These are phyloP conservation scores for Aspergillus sergii DNA, from an alignment of 2,329 filamentous ascomycete genomes.

Conservation along the genomic window DNA sequence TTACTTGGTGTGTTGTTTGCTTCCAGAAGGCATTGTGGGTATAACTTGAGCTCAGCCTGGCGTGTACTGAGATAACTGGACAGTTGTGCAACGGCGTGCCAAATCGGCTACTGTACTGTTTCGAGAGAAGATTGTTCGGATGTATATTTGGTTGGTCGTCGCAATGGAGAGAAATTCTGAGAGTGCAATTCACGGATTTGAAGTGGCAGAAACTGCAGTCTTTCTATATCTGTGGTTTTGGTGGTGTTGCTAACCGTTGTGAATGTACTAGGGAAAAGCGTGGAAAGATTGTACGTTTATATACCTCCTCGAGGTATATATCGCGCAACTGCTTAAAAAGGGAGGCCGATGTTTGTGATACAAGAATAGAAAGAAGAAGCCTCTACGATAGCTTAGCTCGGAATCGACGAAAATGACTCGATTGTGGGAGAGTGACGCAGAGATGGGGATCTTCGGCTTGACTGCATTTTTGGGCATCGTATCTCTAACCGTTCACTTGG, in stretches of 20 bases:
- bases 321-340: constrained; percentile 1
- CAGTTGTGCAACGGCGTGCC: no score
- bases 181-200: not conserved
- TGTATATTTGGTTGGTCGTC: not conserved
- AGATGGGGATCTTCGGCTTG: constrained; percentile 24
- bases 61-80: not conserved
- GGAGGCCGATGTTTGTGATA: constrained; percentile 12
- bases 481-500: constrained; percentile 8
- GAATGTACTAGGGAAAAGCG: constrained; percentile 5
- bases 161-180: not conserved
- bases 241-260: constrained; percentile 1
- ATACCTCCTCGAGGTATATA: constrained; percentile 10
- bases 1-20: constrained; percentile 20
- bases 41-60: not conserved
- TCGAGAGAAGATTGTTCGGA: not conserved
- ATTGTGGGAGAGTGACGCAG: constrained; percentile 10
- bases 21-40: constrained; percentile 19
- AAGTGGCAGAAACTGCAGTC: not conserved
- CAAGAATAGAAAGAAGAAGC: constrained; percentile 12
- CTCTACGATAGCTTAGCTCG: constrained; percentile 6
- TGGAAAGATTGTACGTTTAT: constrained; percentile 12
- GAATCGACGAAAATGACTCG: constrained; percentile 12
- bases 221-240: not conserved
- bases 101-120: not conserved
- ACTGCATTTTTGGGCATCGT: constrained; percentile 11